Percentiles rank a stretch among this genome's conserved stretches.
Conservation (phyloP, 768 basidiomycete species). For the Arthromyces matolae region DNA sequence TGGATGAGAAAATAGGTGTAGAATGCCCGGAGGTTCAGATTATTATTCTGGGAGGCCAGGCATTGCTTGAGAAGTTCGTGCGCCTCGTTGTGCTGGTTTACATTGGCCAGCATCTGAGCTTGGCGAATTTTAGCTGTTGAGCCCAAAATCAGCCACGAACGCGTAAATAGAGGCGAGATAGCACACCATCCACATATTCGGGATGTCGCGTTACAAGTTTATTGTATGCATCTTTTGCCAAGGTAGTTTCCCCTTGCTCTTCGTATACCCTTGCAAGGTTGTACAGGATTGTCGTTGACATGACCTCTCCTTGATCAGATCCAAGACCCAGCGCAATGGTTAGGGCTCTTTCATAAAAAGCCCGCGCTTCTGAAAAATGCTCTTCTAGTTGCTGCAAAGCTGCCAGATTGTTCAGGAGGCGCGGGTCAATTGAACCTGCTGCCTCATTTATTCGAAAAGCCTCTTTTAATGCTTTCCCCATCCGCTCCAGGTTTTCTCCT, state of each 20-base stretch:
- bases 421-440: conserved; percentile 51
- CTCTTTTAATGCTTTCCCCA: conserved; percentile 67
- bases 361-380: conserved; percentile 49
- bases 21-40: conserved; percentile 86
- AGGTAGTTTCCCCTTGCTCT: conserved; percentile 65
- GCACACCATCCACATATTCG: conserved; percentile 92
- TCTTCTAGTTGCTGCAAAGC: conserved; percentile 71
- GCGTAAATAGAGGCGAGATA: background rate
- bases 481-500: conserved; percentile 71
- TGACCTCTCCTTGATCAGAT: conserved; percentile 53
- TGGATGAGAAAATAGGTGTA: conserved; percentile 93
- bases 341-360: conserved; percentile 72
- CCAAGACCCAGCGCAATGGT: conserved; percentile 47
- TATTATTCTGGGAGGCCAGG: conserved; percentile 68
- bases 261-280: conserved; percentile 93
- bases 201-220: conserved; percentile 88
- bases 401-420: conserved; percentile 79
- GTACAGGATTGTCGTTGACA: conserved; percentile 82
- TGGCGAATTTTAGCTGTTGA: conserved; percentile 87
- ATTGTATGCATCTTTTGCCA: conserved; percentile 83
- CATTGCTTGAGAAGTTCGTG: conserved; percentile 90
- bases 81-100: conserved; percentile 75
- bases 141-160: background rate
- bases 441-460: conserved; percentile 64
- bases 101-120: conserved; percentile 68